These are phyloP conservation scores for Diaporthe sp. DNA, from an alignment of 2,329 filamentous ascomycete species.

Conservation along the genomic window DNA sequence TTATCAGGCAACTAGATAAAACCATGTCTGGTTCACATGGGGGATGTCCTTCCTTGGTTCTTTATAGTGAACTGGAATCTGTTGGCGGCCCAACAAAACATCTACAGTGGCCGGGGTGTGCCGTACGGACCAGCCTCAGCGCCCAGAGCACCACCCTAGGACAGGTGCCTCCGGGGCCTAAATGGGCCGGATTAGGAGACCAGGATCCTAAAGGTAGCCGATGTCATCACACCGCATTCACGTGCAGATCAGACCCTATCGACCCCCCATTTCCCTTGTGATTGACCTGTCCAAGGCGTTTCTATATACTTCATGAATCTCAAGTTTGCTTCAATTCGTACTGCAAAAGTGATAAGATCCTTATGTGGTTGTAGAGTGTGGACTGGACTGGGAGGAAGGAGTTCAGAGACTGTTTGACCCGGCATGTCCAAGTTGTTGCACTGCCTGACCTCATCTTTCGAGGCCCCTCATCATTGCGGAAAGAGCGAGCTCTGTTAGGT, in stretches of 20 bases:
- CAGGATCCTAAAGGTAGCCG: background rate
- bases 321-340: background rate
- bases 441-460: slow-evolving; percentile 1
- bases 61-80: slow-evolving; percentile 18
- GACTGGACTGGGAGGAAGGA: background rate
- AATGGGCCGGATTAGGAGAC: background rate
- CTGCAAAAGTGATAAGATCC: background rate
- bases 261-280: background rate
- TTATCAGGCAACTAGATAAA: background rate
- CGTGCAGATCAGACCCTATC: background rate
- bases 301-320: background rate
- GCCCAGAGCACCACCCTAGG: background rate
- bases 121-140: background rate
- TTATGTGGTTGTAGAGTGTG: background rate
- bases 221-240: slow-evolving; percentile 2
- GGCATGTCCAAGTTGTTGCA: background rate
- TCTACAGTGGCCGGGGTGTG: slow-evolving; percentile 15
- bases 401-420: background rate
- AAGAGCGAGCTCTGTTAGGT: slow-evolving; percentile 1
- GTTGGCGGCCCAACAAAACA: slow-evolving; percentile 34
- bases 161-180: background rate
- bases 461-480: background rate
- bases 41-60: background rate
- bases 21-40: background rate
- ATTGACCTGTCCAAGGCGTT: background rate